A percentile compares a stretch with the other conserved stretches of the same genome.
Conservation (phyloP, 495 filamentous ascomycete species). For the Emericellopsis terricola region DNA sequence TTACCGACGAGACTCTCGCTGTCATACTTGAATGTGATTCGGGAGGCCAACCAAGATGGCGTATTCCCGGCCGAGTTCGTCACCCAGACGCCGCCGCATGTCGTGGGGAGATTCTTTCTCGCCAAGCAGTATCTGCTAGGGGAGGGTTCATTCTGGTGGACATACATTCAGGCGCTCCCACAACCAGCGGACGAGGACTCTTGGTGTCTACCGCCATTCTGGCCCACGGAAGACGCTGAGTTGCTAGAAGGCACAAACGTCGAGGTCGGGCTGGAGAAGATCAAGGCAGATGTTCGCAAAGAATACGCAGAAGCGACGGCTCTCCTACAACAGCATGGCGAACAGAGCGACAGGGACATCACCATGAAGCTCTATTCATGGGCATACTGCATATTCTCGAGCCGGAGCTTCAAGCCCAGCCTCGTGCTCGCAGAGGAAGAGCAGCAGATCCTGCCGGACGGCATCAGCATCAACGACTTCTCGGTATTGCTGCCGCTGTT, state of each 20-base stretch:
- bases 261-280: constrained; percentile 23
- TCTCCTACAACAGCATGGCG: constrained; percentile 15
- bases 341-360: constrained; percentile 8
- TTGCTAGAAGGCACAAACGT: constrained; percentile 32
- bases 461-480: constrained; percentile 24
- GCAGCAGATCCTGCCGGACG: constrained; percentile 4
- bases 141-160: constrained; percentile 27
- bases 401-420: constrained; percentile 31
- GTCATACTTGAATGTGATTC: constrained; percentile 26
- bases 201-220: constrained; percentile 24
- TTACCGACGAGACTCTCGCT: constrained; percentile 21
- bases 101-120: constrained; percentile 29
- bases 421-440: constrained; percentile 15
- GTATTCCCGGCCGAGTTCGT: constrained; percentile 22
- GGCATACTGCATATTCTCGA: constrained; percentile 35
- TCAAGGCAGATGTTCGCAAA: constrained; percentile 17
- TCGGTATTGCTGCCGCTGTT: constrained; percentile 32
- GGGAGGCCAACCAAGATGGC: background rate
- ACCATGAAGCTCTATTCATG: constrained; percentile 30
- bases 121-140: constrained; percentile 27
- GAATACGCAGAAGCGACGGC: constrained; percentile 26
- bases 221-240: constrained; percentile 24
- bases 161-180: constrained; percentile 32
- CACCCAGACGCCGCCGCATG: constrained; percentile 18
- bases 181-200: constrained; percentile 21